Conservation (phyloP, 1,139 yeast species). For the Yamadazyma spencermartinsiae region DNA sequence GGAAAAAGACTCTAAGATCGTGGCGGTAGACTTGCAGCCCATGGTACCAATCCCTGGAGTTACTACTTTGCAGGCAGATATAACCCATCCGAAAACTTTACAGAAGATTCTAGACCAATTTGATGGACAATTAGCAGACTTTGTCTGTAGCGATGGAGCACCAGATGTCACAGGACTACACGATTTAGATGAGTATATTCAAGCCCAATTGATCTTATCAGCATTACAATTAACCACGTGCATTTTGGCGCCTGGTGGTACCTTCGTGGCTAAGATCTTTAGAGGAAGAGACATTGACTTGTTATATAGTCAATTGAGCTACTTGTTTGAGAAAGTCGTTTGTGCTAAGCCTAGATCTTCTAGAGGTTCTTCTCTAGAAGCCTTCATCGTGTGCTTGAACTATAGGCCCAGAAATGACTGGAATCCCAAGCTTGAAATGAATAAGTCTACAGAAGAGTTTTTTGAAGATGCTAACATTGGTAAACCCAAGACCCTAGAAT, state of each 20-base stretch:
- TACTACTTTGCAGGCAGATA: slow-evolving; percentile 89
- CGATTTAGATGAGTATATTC: slow-evolving; percentile 94
- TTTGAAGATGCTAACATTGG: slow-evolving; percentile 68
- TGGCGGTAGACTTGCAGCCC: slow-evolving; percentile 94
- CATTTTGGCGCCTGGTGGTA: slow-evolving; percentile 82
- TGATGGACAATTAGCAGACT: slow-evolving; percentile 91
- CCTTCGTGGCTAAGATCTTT: slow-evolving; percentile 93
- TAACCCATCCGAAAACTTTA: slow-evolving; percentile 90
- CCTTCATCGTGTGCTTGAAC: slow-evolving; percentile 89
- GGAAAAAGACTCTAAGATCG: slow-evolving; percentile 62
- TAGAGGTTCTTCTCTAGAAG: slow-evolving; percentile 89
- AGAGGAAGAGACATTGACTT: slow-evolving; percentile 94
- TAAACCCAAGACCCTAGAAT: slow-evolving; percentile 44
- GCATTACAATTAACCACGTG: slow-evolving; percentile 92
- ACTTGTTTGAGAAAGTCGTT: slow-evolving; percentile 77
- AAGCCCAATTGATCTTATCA: slow-evolving; percentile 87
- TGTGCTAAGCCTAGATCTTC: slow-evolving; percentile 97
- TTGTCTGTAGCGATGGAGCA: slow-evolving; percentile 96
- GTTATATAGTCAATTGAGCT: slow-evolving; percentile 83
- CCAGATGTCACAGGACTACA: slow-evolving; percentile 98
- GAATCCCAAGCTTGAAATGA: slow-evolving; percentile 63
- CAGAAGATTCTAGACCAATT: slow-evolving; percentile 72
- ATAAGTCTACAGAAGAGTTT: slow-evolving; percentile 75
- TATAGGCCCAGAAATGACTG: slow-evolving; percentile 81
- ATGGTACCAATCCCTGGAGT: slow-evolving; percentile 94